Percentiles rank a stretch among this genome's conserved stretches.
phyloP scores from a whole-genome alignment of 106 monocot species.

The Narthecium ossifragum region DNA sequence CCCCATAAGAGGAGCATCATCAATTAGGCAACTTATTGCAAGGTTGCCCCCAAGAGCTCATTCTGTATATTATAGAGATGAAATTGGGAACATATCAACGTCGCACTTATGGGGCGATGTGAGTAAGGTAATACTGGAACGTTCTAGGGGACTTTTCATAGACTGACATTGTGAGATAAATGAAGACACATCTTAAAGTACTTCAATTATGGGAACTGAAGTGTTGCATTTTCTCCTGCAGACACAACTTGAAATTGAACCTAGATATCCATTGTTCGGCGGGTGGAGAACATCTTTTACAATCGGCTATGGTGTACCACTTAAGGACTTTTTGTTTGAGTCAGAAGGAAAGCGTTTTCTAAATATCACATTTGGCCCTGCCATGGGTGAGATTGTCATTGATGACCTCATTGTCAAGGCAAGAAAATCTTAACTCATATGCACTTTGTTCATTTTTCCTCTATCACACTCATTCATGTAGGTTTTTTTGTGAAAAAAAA shows the following conservation, averaged over 20 bases:
- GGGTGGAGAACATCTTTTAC: slow-evolving; percentile 97
- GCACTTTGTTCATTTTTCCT: not conserved
- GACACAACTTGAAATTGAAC: slow-evolving; percentile 86
- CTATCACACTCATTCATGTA: too few species aligned
- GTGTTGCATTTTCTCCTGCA: too few species aligned
- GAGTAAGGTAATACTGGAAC: slow-evolving; percentile 41
- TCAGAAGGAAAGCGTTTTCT: slow-evolving; percentile 67
- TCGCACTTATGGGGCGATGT: slow-evolving; percentile 84
- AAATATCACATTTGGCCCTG: slow-evolving; percentile 89
- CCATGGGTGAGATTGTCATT: slow-evolving; percentile 69
- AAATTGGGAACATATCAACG: slow-evolving; percentile 95
- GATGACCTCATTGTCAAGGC: slow-evolving; percentile 80
- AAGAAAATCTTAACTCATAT: slow-evolving; percentile 21
- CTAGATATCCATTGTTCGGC: slow-evolving; percentile 95
- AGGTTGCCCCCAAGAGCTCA: slow-evolving; percentile 87
- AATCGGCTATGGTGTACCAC: slow-evolving; percentile 84
- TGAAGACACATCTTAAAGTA: too few species aligned
- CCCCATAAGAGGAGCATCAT: slow-evolving; percentile 48
- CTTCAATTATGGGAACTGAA: too few species aligned
- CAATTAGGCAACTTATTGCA: slow-evolving; percentile 69
- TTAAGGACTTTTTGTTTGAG: slow-evolving; percentile 78
- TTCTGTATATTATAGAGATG: slow-evolving; percentile 98
- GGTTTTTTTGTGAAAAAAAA: too few species aligned
- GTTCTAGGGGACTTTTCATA: not conserved
- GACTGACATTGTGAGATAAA: too few species aligned